A percentile compares a stretch with the other conserved stretches of the same genome.
phyloP scores from a whole-genome alignment of 1,284 basidiomycete genomes.

The Boletellus sp. region DNA sequence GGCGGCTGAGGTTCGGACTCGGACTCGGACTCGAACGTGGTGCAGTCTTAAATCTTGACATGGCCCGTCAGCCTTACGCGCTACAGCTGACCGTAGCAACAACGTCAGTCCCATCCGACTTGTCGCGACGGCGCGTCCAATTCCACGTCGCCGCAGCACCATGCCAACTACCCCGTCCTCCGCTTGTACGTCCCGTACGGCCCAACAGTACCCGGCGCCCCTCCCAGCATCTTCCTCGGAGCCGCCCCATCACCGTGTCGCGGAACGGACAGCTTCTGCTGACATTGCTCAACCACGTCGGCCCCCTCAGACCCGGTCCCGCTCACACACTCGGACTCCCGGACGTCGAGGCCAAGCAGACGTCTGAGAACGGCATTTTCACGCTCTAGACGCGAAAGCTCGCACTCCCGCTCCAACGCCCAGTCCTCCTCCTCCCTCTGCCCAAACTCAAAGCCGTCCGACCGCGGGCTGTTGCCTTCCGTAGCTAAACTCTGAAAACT shows the following conservation, averaged over 20 bases:
- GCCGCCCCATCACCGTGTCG: conserved; percentile 26
- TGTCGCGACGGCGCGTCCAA: too few relatives aligned
- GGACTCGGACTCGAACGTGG: too few relatives aligned
- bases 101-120: too few relatives aligned
- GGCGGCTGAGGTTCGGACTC: too few relatives aligned
- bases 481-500: conserved; percentile 4
- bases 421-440: conserved; percentile 49
- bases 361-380: conserved; percentile 82
- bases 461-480: conserved; percentile 2
- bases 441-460: conserved; percentile 19
- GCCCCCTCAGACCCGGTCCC: conserved; percentile 5
- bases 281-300: conserved; percentile 11
- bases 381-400: conserved; percentile 76
- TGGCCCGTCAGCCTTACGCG: conserved; percentile 1
- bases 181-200: conserved; percentile 45
- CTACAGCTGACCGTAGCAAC: too few relatives aligned
- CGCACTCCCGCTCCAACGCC: conserved; percentile 83
- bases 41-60: neutral
- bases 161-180: too few relatives aligned
- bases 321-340: conserved; percentile 17
- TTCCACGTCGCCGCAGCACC: neutral
- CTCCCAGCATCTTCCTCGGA: conserved; percentile 36
- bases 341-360: conserved; percentile 50
- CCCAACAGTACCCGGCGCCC: conserved; percentile 42
- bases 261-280: conserved; percentile 14